A percentile compares a stretch with the other conserved stretches of the same genome.
Conservation (phyloP, 2,329 filamentous ascomycete genomes). For the Aspergillus sclerotialis region DNA sequence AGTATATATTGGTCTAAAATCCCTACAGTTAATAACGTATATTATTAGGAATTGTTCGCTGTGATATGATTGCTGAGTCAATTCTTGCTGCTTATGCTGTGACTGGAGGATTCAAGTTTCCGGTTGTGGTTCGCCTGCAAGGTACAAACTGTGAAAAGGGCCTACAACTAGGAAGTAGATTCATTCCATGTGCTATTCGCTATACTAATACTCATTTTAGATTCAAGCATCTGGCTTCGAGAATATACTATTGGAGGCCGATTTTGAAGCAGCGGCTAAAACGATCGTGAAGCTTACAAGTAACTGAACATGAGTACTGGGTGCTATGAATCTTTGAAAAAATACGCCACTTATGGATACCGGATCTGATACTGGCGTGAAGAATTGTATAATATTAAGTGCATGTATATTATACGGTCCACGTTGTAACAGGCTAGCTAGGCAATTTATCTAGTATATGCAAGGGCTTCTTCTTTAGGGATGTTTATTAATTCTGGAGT, state of each 20-base stretch:
- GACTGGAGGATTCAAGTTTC: slow-evolving; percentile 33
- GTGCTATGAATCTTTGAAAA: too few species aligned
- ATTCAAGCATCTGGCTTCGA: slow-evolving; percentile 3
- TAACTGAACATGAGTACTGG: too few species aligned
- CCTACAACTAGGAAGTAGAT: slow-evolving; percentile 31
- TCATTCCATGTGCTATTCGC: background rate
- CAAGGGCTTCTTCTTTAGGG: too few species aligned
- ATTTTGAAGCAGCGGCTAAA: slow-evolving; percentile 13
- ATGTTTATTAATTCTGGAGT: too few species aligned
- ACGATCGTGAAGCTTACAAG: slow-evolving; percentile 7
- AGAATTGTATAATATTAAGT: too few species aligned
- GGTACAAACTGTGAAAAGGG: slow-evolving; percentile 42
- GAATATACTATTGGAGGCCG: slow-evolving; percentile 5
- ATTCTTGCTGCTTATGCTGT: slow-evolving; percentile 38
- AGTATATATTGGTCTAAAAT: slow-evolving; percentile 4
- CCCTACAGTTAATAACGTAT: background rate
- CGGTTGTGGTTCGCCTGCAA: slow-evolving; percentile 42
- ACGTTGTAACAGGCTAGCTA: too few species aligned
- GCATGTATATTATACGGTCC: too few species aligned
- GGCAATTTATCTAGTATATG: too few species aligned
- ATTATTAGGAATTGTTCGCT: slow-evolving; percentile 40
- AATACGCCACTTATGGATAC: too few species aligned
- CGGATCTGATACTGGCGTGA: too few species aligned
- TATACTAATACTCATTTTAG: background rate
- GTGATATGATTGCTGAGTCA: slow-evolving; percentile 47